A percentile compares a stretch with the other conserved stretches of the same genome.
phyloP scores from a whole-genome alignment of 441 rosid genomes.

The Dalechampia spathulata region DNA sequence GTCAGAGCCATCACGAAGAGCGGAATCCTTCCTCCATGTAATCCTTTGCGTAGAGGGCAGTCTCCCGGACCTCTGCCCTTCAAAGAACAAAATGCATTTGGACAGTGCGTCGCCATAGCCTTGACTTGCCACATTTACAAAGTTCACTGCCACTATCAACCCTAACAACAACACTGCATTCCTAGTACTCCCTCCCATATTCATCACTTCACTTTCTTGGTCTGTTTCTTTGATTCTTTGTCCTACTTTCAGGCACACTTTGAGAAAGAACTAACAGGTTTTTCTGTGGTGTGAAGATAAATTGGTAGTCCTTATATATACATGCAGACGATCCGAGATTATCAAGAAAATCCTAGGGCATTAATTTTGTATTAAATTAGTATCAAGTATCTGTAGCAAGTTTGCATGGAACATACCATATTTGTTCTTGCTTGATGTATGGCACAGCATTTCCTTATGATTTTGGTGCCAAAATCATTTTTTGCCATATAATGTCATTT shows the following conservation, averaged over 20 bases:
- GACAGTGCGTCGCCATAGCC: constrained; percentile 66
- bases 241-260: background rate
- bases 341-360: no score
- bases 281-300: no score
- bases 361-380: no score
- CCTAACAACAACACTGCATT: background rate
- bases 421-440: no score
- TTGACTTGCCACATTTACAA: constrained; percentile 17
- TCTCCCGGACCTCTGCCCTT: constrained; percentile 81
- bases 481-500: no score
- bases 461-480: no score
- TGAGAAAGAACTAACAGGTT: background rate
- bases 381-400: no score
- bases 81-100: constrained; percentile 71
- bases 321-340: no score
- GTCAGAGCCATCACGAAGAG: constrained; percentile 61
- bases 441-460: no score
- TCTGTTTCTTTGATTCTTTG: no score
- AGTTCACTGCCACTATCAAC: background rate
- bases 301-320: no score
- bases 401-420: no score
- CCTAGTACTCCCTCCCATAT: background rate
- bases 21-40: constrained; percentile 59
- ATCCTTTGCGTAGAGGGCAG: constrained; percentile 57
- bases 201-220: background rate